Percentiles rank a stretch among this genome's conserved stretches.
Conservation (phyloP, 192 early-diverging fungal genomes). For the Dimargaris verticillata region DNA sequence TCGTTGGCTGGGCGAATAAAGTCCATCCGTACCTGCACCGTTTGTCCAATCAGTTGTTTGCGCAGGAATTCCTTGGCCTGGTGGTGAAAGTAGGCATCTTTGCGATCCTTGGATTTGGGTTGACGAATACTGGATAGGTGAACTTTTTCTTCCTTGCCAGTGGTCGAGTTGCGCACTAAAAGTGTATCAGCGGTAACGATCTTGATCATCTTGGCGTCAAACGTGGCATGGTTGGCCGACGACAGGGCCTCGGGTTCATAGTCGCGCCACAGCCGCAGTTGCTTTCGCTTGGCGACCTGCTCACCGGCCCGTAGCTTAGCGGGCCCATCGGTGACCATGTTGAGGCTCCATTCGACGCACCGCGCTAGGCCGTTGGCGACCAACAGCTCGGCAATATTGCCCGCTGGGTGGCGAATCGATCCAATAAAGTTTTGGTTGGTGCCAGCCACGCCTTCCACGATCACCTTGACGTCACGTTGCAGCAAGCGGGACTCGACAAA, state of each 20-base stretch:
- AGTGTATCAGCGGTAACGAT: constrained; percentile 43
- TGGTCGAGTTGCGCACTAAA: constrained; percentile 24
- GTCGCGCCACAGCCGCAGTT: constrained; percentile 62
- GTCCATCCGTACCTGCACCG: constrained; percentile 46
- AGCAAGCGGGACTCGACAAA: constrained; percentile 82
- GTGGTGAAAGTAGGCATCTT: constrained; percentile 63
- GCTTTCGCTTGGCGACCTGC: constrained; percentile 59
- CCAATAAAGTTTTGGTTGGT: constrained; percentile 57
- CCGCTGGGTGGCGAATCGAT: constrained; percentile 60
- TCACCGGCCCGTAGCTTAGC: constrained; percentile 62
- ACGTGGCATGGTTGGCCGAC: constrained; percentile 48
- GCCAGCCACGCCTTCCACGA: constrained; percentile 58
- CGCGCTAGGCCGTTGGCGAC: constrained; percentile 66
- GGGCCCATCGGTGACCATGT: constrained; percentile 53
- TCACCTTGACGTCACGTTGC: constrained; percentile 77
- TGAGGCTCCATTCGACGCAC: constrained; percentile 72
- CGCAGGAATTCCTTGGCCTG: constrained; percentile 84
- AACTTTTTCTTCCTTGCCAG: constrained; percentile 33
- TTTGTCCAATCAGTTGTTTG: constrained; percentile 72
- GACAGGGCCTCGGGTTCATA: constrained; percentile 50
- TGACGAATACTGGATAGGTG: constrained; percentile 41
- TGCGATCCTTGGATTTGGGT: constrained; percentile 53
- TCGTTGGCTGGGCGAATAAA: constrained; percentile 82
- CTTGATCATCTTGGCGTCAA: constrained; percentile 39
- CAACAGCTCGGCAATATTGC: constrained; percentile 83